phyloP scores from a whole-genome alignment of 2,329 filamentous ascomycete genomes.

The Xylariaceae sp. region DNA sequence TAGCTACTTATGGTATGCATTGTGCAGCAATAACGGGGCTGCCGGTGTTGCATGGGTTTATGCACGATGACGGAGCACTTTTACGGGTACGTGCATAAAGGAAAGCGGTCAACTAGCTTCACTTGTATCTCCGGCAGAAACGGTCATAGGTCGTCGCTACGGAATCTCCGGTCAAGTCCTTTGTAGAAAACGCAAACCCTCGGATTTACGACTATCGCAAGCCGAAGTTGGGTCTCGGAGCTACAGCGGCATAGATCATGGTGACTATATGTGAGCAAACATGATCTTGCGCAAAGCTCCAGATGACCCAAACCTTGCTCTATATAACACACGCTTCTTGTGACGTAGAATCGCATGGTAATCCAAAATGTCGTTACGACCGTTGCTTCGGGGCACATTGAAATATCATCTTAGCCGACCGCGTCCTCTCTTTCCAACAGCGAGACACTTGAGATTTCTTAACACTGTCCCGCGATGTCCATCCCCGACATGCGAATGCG shows the following conservation, averaged over 20 bases:
- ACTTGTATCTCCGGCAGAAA: too few relatives aligned
- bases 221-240: slow-evolving; percentile 19
- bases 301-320: neutral
- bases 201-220: slow-evolving; percentile 21
- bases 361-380: slow-evolving; percentile 35
- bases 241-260: slow-evolving; percentile 1
- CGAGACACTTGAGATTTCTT: slow-evolving; percentile 20
- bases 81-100: too few relatives aligned
- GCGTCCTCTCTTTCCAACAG: neutral
- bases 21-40: too few relatives aligned
- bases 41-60: too few relatives aligned
- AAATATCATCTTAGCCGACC: neutral
- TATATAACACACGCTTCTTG: too few relatives aligned
- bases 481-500: slow-evolving; percentile 76
- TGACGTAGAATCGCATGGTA: too few relatives aligned
- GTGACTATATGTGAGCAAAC: neutral
- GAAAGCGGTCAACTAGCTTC: too few relatives aligned
- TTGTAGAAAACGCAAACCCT: neutral
- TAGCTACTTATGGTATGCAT: too few relatives aligned
- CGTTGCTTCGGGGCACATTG: slow-evolving; percentile 23
- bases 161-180: too few relatives aligned
- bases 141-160: too few relatives aligned
- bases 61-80: too few relatives aligned
- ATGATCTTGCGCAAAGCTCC: neutral
- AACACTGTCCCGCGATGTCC: slow-evolving; percentile 66